Base-by-base conservation (phyloP, 768 basidiomycete species). In the Kwoniella sp. region DNA sequence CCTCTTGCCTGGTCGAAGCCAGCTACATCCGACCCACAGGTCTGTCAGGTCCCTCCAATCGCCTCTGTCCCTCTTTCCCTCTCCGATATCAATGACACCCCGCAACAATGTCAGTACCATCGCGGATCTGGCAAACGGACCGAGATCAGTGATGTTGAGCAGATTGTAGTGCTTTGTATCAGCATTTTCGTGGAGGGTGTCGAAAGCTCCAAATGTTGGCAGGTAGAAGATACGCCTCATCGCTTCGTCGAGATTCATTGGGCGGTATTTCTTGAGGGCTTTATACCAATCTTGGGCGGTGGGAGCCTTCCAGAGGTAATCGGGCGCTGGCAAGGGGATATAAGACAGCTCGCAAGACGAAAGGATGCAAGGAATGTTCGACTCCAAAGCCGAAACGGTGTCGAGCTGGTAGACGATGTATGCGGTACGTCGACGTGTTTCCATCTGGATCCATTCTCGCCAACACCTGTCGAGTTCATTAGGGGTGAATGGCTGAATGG, bases 391-490 rank as follows among this genome's bases (percentile, higher is more conserved):
- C 15, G 79, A 79, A 28, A 83, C 63, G 1, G 81, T 80, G 58
- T 83, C 82, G 59, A 82, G 79, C 47, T 81, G 72, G 59, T 79
- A 83, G 15, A 83, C 69, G 15, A 82, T 68, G 54, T 65, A 82
- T 15, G 73, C 79, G 12, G 77, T 79, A 50, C 82, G 69, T 8
- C 82, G 74, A 28, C 75, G 73, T 0, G 80, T 81, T 59, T 83
- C 82, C 15, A 73, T 73, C 41, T 72, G 71, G 29, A 82, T 81
- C 82, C 82, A 83, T 22, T 73, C 63, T 23, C 73, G 71, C 82
- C 82, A 83, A 13, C 61, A 64, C 2, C 61, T 31, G n/a, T 81
- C 74, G n/a, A 81, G 62, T 8, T 75, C 72, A 55, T 72, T 73
- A 17, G 70, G 70, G 9, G 79, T 76, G 48, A 60, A 73, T 20